A percentile compares a stretch with the other conserved stretches of the same genome.
phyloP scores from a whole-genome alignment of 495 filamentous ascomycete species.

The Stereocaulon alpinum region DNA sequence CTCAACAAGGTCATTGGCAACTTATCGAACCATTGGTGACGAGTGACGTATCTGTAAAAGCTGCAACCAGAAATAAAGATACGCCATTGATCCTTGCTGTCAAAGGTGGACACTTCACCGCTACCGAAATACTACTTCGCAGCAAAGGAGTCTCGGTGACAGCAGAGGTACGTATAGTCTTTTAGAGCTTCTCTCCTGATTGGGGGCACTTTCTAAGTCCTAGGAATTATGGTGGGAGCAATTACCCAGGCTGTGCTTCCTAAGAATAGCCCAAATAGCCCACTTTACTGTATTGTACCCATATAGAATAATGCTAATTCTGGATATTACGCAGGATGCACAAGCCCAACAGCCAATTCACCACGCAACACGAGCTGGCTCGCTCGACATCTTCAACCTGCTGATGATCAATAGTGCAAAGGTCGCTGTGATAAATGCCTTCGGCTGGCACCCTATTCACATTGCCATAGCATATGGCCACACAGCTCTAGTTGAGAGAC shows the following conservation, averaged over 20 bases:
- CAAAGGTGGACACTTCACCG: slow-evolving; percentile 13
- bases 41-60: not conserved
- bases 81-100: slow-evolving; percentile 21
- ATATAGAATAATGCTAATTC: too few relatives aligned
- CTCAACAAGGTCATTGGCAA: slow-evolving; percentile 11
- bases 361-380: slow-evolving; percentile 21
- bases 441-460: slow-evolving; percentile 25
- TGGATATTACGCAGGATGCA: slow-evolving; percentile 3
- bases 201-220: too few relatives aligned
- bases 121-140: slow-evolving; percentile 14
- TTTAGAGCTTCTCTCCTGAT: too few relatives aligned
- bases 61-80: slow-evolving; percentile 14
- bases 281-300: too few relatives aligned
- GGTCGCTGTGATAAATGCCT: slow-evolving; percentile 18
- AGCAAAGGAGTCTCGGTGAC: slow-evolving; percentile 15
- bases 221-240: too few relatives aligned
- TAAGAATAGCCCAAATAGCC: too few relatives aligned
- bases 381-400: slow-evolving; percentile 13
- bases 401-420: slow-evolving; percentile 21
- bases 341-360: slow-evolving; percentile 22
- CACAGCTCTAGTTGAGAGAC: slow-evolving; percentile 16
- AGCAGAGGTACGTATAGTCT: not conserved
- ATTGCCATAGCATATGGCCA: slow-evolving; percentile 26
- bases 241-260: too few relatives aligned
- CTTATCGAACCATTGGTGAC: slow-evolving; percentile 8